phyloP scores from a whole-genome alignment of 2,329 filamentous ascomycete species.

The Beauveria sp. region DNA sequence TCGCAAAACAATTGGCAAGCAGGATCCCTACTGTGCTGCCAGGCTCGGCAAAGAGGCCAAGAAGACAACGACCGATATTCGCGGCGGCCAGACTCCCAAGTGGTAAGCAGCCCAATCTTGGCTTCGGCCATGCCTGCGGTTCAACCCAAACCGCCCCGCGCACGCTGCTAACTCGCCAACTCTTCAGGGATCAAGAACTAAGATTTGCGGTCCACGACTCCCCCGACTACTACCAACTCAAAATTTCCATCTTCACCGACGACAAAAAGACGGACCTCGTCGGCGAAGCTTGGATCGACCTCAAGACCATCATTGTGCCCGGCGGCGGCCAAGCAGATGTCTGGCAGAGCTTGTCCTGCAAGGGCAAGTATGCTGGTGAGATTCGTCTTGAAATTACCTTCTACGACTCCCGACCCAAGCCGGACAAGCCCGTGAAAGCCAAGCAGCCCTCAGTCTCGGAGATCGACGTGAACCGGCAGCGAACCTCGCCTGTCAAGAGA shows the following conservation, averaged over 20 bases:
- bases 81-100: conserved; percentile 89
- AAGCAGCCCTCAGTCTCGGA: conserved; percentile 33
- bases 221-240: conserved; percentile 90
- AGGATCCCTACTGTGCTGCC: conserved; percentile 94
- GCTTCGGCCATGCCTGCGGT: not conserved
- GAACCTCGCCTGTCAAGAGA: conserved; percentile 64
- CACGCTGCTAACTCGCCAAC: conserved; percentile 12
- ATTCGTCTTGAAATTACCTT: conserved; percentile 92
- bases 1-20: conserved; percentile 94
- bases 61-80: conserved; percentile 89
- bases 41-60: conserved; percentile 93
- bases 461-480: conserved; percentile 30
- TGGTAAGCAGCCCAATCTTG: conserved; percentile 52
- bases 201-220: conserved; percentile 95
- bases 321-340: conserved; percentile 91
- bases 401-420: conserved; percentile 82
- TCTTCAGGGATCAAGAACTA: conserved; percentile 84
- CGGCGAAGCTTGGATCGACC: conserved; percentile 83
- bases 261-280: conserved; percentile 97
- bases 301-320: conserved; percentile 70
- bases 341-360: conserved; percentile 83
- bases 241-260: conserved; percentile 94
- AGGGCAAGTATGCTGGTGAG: conserved; percentile 92
- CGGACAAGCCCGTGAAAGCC: conserved; percentile 60
- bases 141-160: not conserved